Evolutionary conservation across 345 rosid species (phyloP), one percentile per base, ranked within the genome.

Genomic region (Hibiscus trionum): DNA sequence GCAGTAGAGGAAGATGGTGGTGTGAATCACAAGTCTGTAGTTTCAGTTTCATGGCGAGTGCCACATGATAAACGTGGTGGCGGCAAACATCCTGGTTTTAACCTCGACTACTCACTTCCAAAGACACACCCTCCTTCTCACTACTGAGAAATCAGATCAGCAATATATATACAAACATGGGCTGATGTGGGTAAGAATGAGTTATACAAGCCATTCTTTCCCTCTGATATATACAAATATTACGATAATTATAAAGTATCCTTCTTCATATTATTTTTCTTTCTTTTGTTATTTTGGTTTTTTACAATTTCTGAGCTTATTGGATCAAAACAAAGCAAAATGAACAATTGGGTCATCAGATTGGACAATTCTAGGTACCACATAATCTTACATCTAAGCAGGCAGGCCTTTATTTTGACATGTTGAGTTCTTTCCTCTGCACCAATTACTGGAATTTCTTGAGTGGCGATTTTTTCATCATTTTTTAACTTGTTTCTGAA

Each of bases 51-150:
- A 11, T 88, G 89, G 91, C 77, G 72, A 14, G 81, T 88, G 79
- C 93, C 93, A 56, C 82, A 77, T 65, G 76, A 72, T 72, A 88
- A 85, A 71, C 81, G 37, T 33, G 37, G 66, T 3, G 83, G 77
- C 4, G 84, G 76, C 37, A 81, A 84, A 70, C 80, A 84, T 57
- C 96, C 88, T n/a, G 86, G 79, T 65, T 90, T 88, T 74, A 85
- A 79, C 77, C 81, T 88, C 16, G 96, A 90, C 52, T 88, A 90
- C 77, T 75, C 86, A 73, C 86, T 88, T 31, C 93, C 93, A 17
- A 86, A 83, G 66, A 88, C 88, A 21, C 93, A 90, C 68, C 96
- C 93, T 24, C 93, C 91, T 74, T 84, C 87, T 59, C 93, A 90
- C 77, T 88, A 90, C 79, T 90, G 80, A 33, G 37, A 33, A 5